Conservation (phyloP, 352 stramenopile genomes). For the Globisporangium recalcitrans region DNA sequence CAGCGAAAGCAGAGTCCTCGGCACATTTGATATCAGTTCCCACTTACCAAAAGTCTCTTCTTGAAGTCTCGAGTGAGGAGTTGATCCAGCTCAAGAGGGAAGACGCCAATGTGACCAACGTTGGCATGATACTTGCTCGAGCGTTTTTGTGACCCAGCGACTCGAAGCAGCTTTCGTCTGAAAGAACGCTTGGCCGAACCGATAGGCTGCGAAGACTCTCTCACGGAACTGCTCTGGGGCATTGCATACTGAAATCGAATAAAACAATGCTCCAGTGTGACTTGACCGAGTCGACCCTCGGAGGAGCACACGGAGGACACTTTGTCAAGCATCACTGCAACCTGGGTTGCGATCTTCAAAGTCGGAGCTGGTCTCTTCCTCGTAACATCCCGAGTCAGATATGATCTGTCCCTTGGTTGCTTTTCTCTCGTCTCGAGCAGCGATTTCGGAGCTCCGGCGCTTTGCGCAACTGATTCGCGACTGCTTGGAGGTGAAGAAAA, state of each 20-base stretch:
- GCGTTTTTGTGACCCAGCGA: background rate
- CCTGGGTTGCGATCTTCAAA: conserved; percentile 4
- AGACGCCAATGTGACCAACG: conserved; percentile 24
- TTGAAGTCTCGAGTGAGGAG: conserved; percentile 21
- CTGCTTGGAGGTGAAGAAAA: background rate
- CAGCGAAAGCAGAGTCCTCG: background rate
- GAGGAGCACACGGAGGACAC: background rate
- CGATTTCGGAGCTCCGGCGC: too few species aligned
- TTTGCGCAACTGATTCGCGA: background rate
- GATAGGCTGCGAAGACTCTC: background rate
- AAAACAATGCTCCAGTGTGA: background rate
- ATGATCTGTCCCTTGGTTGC: background rate
- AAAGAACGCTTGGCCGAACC: conserved; percentile 25
- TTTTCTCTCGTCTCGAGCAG: background rate
- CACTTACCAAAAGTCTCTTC: conserved; percentile 29
- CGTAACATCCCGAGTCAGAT: background rate
- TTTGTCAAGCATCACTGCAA: conserved; percentile 16
- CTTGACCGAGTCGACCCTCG: background rate
- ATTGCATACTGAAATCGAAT: conserved; percentile 15
- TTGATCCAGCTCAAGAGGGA: conserved; percentile 20
- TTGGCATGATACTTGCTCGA: background rate
- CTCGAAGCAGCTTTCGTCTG: conserved; percentile 22
- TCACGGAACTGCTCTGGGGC: background rate
- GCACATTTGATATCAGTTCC: background rate
- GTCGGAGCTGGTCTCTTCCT: background rate